phyloP scores from a whole-genome alignment of 148 eudicot species.

The Rhododendron simsii region DNA sequence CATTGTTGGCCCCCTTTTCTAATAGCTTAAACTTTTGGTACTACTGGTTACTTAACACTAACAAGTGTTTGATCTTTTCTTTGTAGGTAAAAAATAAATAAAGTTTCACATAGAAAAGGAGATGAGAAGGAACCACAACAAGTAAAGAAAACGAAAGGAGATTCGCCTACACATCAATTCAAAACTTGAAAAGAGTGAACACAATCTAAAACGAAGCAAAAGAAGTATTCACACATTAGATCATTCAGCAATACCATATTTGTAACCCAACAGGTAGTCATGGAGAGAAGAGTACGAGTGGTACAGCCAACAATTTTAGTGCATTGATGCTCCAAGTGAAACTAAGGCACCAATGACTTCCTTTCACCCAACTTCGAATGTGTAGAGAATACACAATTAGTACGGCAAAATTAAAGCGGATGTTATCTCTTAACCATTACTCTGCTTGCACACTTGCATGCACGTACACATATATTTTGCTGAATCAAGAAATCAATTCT shows the following conservation, averaged over 20 bases:
- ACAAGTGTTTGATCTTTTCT: not conserved
- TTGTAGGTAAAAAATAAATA: not conserved
- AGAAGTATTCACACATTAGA: not conserved
- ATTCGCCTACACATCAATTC: no score
- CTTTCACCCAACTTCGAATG: not conserved
- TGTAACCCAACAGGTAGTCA: no score
- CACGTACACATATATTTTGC: not conserved
- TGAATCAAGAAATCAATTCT: not conserved
- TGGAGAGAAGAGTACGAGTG: not conserved
- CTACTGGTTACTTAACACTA: not conserved
- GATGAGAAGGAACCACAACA: not conserved
- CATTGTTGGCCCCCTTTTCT: not conserved
- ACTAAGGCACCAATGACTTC: not conserved
- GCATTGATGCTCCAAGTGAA: not conserved
- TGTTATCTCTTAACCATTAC: not conserved
- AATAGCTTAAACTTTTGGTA: not conserved
- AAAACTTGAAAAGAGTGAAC: not conserved
- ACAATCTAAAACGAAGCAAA: not conserved
- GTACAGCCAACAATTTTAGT: not conserved
- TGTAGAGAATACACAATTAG: not conserved
- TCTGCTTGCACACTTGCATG: not conserved
- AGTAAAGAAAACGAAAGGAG: not conserved
- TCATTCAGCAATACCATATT: no score
- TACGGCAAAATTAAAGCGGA: not conserved
- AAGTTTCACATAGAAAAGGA: not conserved